Evolutionary conservation across 2,329 filamentous ascomycete species (phyloP).

Genomic region (Mollisia scopiformis): DNA sequence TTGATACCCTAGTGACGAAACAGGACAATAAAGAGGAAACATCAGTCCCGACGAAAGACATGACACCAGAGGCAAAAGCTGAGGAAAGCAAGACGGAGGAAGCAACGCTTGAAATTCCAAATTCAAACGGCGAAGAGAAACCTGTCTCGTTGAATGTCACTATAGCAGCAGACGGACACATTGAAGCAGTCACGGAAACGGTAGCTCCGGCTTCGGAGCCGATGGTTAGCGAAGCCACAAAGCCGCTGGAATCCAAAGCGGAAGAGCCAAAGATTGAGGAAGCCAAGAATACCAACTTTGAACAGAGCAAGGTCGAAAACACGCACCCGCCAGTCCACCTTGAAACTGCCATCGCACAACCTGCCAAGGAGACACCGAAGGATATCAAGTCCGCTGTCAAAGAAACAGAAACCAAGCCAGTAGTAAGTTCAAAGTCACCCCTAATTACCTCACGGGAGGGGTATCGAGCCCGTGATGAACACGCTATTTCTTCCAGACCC

Average conservation of each 20-base stretch:
- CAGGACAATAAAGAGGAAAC: too few species aligned
- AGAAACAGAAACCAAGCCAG: background rate
- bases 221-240: background rate
- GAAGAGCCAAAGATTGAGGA: background rate
- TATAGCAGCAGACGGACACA: constrained; percentile 16
- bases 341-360: too few species aligned
- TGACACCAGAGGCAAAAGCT: too few species aligned
- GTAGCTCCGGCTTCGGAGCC: background rate
- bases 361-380: background rate
- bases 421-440: too few species aligned
- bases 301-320: too few species aligned
- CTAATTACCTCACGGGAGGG: too few species aligned
- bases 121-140: background rate
- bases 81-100: background rate
- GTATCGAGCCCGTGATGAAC: too few species aligned
- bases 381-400: background rate
- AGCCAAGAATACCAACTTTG: background rate
- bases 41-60: background rate
- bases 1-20: too few species aligned
- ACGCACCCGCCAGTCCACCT: too few species aligned
- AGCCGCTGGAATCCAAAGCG: background rate
- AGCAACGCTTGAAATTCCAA: background rate
- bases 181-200: constrained; percentile 18
- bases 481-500: background rate
- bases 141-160: constrained; percentile 17